These are phyloP conservation scores for Yamadazyma sp. DNA, from an alignment of 805 yeast genomes.

Conservation along the genomic window DNA sequence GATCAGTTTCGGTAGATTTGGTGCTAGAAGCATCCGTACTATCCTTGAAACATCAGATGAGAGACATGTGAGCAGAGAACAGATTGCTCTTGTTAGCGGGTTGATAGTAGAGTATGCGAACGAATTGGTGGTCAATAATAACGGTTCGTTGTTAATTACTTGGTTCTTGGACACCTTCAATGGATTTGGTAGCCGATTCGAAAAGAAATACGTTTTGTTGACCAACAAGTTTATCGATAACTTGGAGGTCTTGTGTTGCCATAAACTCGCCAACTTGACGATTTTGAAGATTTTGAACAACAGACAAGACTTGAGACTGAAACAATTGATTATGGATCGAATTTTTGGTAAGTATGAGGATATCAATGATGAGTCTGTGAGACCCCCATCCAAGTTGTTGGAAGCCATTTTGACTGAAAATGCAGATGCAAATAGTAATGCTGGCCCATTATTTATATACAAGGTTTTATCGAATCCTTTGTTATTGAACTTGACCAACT, in stretches of 20 bases:
- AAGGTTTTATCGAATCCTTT: slow-evolving; percentile 76
- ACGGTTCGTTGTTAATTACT: slow-evolving; percentile 85
- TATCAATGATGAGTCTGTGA: slow-evolving; percentile 23
- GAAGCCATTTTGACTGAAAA: slow-evolving; percentile 64
- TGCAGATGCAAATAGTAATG: slow-evolving; percentile 45
- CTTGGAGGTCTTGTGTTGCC: slow-evolving; percentile 65
- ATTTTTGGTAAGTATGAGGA: slow-evolving; percentile 56
- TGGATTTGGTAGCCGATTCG: slow-evolving; percentile 19
- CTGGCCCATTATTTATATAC: slow-evolving; percentile 61
- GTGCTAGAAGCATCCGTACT: slow-evolving; percentile 92
- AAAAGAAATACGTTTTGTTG: slow-evolving; percentile 61
- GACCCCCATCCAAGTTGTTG: slow-evolving; percentile 47
- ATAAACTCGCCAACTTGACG: slow-evolving; percentile 82
- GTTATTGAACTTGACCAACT: slow-evolving; percentile 30
- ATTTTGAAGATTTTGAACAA: slow-evolving; percentile 74
- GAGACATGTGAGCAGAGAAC: slow-evolving; percentile 50
- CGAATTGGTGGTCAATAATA: slow-evolving; percentile 75
- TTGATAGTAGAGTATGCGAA: slow-evolving; percentile 77
- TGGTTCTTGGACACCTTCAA: slow-evolving; percentile 86
- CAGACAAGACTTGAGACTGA: slow-evolving; percentile 62
- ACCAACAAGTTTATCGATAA: slow-evolving; percentile 62
- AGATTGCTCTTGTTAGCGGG: slow-evolving; percentile 69
- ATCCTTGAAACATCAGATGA: slow-evolving; percentile 71
- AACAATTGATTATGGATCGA: slow-evolving; percentile 58
- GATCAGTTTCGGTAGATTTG: slow-evolving; percentile 86